Conservation (phyloP, 1,284 basidiomycete species). For the Cutaneotrichosporon dermatis region DNA sequence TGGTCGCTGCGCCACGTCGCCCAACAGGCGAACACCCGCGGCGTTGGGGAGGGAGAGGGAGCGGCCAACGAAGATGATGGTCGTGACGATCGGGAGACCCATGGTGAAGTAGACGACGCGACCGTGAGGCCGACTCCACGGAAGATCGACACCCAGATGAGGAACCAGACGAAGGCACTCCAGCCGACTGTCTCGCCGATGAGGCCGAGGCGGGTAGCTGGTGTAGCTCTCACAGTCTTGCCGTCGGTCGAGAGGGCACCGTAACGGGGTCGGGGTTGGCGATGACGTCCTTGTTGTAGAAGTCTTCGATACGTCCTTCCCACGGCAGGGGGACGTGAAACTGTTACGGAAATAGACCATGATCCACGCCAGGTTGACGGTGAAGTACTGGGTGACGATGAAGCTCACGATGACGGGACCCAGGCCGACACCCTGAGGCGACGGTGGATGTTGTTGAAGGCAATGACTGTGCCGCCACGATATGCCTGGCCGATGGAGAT, state of each 20-base stretch:
- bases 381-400: slow-evolving; percentile 26
- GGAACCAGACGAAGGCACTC: slow-evolving; percentile 17
- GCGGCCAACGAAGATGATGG: slow-evolving; percentile 27
- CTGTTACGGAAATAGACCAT: slow-evolving; percentile 26
- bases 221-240: slow-evolving; percentile 15
- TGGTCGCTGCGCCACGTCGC: slow-evolving; percentile 21
- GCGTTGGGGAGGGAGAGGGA: slow-evolving; percentile 23
- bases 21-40: slow-evolving; percentile 25
- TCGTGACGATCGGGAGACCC: slow-evolving; percentile 28
- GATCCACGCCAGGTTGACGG: slow-evolving; percentile 31
- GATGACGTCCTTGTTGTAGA: slow-evolving; percentile 25
- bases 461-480: slow-evolving; percentile 25
- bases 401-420: slow-evolving; percentile 23
- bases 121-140: slow-evolving; percentile 25
- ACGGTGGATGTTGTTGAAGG: slow-evolving; percentile 24
- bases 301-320: slow-evolving; percentile 23
- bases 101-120: slow-evolving; percentile 29
- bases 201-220: slow-evolving; percentile 14
- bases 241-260: slow-evolving; percentile 8
- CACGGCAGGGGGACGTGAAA: slow-evolving; percentile 23
- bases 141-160: slow-evolving; percentile 21
- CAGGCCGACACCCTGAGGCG: slow-evolving; percentile 23
- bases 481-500: slow-evolving; percentile 26
- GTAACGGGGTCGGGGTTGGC: slow-evolving; percentile 17
- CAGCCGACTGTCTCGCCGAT: slow-evolving; percentile 26